Conservation (phyloP, 2,329 filamentous ascomycete genomes). For the Aspergillus novoparasiticus region DNA sequence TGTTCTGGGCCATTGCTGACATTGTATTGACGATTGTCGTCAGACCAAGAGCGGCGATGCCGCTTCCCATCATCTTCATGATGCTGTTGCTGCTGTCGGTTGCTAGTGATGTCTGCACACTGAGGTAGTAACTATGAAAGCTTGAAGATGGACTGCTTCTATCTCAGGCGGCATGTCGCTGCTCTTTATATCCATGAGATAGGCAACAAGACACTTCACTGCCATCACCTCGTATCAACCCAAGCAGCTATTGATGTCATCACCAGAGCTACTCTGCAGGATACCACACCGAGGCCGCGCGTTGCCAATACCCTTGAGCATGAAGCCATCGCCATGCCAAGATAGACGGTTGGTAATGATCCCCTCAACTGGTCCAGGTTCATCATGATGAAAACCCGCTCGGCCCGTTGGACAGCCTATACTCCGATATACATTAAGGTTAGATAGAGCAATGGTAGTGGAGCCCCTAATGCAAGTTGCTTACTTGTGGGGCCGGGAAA, state of each 20-base stretch:
- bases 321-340: not conserved
- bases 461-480: not conserved
- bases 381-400: not conserved
- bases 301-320: not conserved
- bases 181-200: not conserved
- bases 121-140: not conserved
- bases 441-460: not conserved
- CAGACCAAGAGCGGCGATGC: not conserved
- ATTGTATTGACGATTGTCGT: not conserved
- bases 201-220: not conserved
- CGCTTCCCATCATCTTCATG: not conserved
- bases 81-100: not conserved
- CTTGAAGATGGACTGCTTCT: not conserved
- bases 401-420: not conserved
- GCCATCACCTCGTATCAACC: no score
- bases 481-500: not conserved
- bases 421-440: not conserved
- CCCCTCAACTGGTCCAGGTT: not conserved
- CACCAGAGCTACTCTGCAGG: not conserved
- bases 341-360: not conserved
- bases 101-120: not conserved
- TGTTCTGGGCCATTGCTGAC: constrained; percentile 23
- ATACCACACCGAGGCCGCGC: not conserved
- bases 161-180: not conserved
- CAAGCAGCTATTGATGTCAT: not conserved